Base-by-base conservation (phyloP, 2,329 filamentous ascomycete genomes). In the Monosporascus ibericus region DNA sequence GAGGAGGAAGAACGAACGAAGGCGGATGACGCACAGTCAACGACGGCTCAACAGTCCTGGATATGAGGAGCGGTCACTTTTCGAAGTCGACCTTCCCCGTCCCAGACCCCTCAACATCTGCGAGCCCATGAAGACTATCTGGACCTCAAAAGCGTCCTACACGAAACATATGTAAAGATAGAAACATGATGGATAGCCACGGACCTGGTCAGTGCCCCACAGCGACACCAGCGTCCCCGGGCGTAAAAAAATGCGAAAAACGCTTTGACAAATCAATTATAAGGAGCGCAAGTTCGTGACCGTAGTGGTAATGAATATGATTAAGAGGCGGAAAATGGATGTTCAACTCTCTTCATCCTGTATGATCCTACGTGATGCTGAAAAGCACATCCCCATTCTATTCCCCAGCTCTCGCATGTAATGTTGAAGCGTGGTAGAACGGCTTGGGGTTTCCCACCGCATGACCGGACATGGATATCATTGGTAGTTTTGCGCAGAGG, bases 1-100 rank as follows among this genome's bases (percentile, higher is more conserved):
- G 65, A 72, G 1, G 73, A 74, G 3, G 64, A 68, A 34, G 65
- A 65, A 22, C 24, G 8, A 11, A 66, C 65, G 24, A 68, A 74
- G 17, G 64, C 64, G 34, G 62, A 66, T 44, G 52, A 51, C 37
- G 36, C 52, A 18, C 55, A 57, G 66, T 68, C 57, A 60, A 63
- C 58, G 60, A 52, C 61, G 55, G 59, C 59, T 48, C 56, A 61
- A 54, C 58, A 61, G 52, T 52, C 55, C 54, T 62, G 60, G 61
- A 63, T 60, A 58, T 59, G 48, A 60, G 38, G 22, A 24, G 39
- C 38, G 38, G 18, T 18, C 39, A 20, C 39, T 42, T 20, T 9
- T 20, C 11, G 39, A 42, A 34, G 30, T 34, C 30, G 30, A 34
- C 30, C 30, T 34, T 14, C 30, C 30, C 30, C 30, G 14, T 14